A percentile compares a stretch with the other conserved stretches of the same genome.
Conservation (phyloP, 2,329 filamentous ascomycete genomes). For the Ophiocordyceps unilateralis region DNA sequence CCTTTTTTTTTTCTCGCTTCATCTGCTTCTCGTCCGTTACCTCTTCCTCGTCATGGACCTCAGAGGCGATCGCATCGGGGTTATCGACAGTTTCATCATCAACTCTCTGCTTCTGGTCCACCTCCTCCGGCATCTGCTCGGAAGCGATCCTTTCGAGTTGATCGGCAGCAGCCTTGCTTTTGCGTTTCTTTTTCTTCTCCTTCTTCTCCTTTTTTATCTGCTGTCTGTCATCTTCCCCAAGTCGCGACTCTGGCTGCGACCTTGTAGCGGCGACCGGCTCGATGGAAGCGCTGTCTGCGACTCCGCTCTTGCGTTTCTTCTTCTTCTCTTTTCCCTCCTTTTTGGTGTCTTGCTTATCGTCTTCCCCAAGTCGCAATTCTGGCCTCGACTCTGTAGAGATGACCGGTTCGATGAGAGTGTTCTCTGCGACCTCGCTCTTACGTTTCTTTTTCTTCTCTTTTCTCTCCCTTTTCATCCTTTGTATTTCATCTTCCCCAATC, state of each 20-base stretch:
- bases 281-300: too few species aligned
- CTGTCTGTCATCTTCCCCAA: constrained; percentile 11
- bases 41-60: not conserved
- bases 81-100: not conserved
- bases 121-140: not conserved
- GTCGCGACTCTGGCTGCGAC: not conserved
- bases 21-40: not conserved
- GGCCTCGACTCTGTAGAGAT: not conserved
- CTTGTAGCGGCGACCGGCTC: constrained; percentile 1
- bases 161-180: not conserved
- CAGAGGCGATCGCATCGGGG: not conserved
- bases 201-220: constrained; percentile 13
- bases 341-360: constrained; percentile 13
- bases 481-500: constrained; percentile 8
- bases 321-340: constrained; percentile 15
- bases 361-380: not conserved
- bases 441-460: constrained; percentile 11
- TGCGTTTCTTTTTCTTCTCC: constrained; percentile 8
- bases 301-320: constrained; percentile 1
- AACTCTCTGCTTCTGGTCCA: not conserved
- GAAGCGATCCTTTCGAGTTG: not conserved
- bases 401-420: constrained; percentile 6
- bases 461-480: constrained; percentile 13
- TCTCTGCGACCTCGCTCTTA: too few species aligned
- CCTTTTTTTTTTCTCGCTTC: not conserved